Percentiles rank a stretch among this genome's conserved stretches.
Evolutionary conservation across 2,329 filamentous ascomycete species (phyloP).

Genomic region (Paecilomyces sp.): DNA sequence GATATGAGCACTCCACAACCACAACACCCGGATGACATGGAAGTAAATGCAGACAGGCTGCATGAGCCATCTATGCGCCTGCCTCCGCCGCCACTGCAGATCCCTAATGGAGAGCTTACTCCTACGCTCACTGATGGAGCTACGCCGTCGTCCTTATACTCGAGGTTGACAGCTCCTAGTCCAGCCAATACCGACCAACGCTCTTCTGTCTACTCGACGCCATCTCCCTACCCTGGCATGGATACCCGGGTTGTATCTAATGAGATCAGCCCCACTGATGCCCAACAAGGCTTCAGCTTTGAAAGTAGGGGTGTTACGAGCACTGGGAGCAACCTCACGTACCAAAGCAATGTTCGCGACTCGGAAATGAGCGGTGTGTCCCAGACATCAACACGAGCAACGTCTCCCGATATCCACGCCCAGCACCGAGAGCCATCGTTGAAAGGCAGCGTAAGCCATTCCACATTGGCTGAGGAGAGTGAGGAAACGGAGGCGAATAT

Average conservation of each 20-base stretch:
- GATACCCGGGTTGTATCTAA: slow-evolving; percentile 18
- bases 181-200: slow-evolving; percentile 21
- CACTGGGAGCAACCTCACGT: slow-evolving; percentile 71
- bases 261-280: slow-evolving; percentile 19
- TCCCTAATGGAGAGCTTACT: slow-evolving; percentile 30
- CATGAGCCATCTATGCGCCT: slow-evolving; percentile 31
- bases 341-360: slow-evolving; percentile 62
- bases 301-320: slow-evolving; percentile 70
- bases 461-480: slow-evolving; percentile 62
- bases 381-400: slow-evolving; percentile 76
- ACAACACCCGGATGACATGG: slow-evolving; percentile 8
- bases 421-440: slow-evolving; percentile 54
- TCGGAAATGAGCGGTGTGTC: slow-evolving; percentile 77
- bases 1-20: slow-evolving; percentile 15
- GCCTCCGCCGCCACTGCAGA: slow-evolving; percentile 39
- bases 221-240: slow-evolving; percentile 17
- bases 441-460: slow-evolving; percentile 61
- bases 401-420: slow-evolving; percentile 65
- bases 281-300: slow-evolving; percentile 35
- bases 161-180: slow-evolving; percentile 23
- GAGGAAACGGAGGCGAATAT: slow-evolving; percentile 75
- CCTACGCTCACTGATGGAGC: slow-evolving; percentile 29
- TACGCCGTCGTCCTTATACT: slow-evolving; percentile 36
- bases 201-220: slow-evolving; percentile 19
- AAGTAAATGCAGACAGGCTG: slow-evolving; percentile 10